These are phyloP conservation scores for Hypsizygus ulmarius DNA, from an alignment of 1,284 basidiomycete species.

Conservation along the genomic window DNA sequence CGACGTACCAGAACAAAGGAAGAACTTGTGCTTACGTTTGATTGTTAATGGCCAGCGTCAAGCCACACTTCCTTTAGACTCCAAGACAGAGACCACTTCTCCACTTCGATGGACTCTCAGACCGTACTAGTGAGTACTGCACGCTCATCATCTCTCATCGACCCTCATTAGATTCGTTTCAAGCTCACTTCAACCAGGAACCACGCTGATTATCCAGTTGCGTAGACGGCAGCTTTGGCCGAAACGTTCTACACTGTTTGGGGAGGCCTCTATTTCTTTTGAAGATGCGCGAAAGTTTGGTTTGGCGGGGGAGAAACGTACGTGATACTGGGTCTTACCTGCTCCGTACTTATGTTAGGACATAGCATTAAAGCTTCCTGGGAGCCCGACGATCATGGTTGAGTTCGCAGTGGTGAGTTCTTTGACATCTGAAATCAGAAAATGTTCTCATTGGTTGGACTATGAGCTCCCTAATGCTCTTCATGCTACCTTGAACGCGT, in stretches of 20 bases:
- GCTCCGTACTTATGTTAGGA: neutral
- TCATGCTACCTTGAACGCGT: neutral
- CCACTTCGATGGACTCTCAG: constrained; percentile 3
- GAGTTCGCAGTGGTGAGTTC: constrained; percentile 1
- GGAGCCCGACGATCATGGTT: constrained; percentile 1
- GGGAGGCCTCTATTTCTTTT: neutral
- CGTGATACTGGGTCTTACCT: neutral
- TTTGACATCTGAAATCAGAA: neutral
- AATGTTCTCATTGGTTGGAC: neutral
- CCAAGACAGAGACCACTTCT: neutral
- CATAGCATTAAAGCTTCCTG: neutral
- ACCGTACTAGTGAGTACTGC: constrained; percentile 1
- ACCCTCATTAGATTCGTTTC: neutral
- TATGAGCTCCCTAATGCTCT: neutral
- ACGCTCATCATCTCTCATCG: neutral
- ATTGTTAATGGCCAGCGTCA: constrained; percentile 1
- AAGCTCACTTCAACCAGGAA: neutral
- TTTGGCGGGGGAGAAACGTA: neutral
- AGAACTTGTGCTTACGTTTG: neutral
- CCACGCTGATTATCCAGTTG: neutral
- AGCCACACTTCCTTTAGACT: neutral
- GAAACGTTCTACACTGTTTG: neutral
- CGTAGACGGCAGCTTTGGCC: constrained; percentile 2
- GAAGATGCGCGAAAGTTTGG: neutral
- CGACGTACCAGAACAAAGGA: neutral